Evolutionary conservation across 2,329 filamentous ascomycete genomes (phyloP).

Genomic region (Dactylella cylindrospora): DNA sequence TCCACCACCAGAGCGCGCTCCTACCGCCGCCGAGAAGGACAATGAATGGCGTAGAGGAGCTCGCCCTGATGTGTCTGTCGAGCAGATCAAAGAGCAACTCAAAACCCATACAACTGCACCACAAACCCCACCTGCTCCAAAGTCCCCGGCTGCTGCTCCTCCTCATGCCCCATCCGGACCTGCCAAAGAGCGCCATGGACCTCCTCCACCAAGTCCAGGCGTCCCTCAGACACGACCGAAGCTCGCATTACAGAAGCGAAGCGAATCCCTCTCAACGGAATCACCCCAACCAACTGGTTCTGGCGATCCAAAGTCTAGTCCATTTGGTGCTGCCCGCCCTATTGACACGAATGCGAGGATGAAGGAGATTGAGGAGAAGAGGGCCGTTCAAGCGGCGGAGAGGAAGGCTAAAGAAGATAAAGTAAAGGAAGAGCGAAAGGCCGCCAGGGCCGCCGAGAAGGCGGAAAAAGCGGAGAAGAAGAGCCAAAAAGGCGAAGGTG

Average conservation of each 20-base stretch:
- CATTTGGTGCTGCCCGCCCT: slow-evolving; percentile 88
- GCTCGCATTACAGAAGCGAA: slow-evolving; percentile 84
- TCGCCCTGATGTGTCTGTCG: slow-evolving; percentile 68
- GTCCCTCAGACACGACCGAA: slow-evolving; percentile 70
- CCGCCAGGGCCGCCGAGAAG: slow-evolving; percentile 66
- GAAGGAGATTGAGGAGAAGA: slow-evolving; percentile 86
- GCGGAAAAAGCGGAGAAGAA: slow-evolving; percentile 61
- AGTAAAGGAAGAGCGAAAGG: slow-evolving; percentile 62
- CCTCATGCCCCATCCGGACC: slow-evolving; percentile 66
- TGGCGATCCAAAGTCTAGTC: slow-evolving; percentile 77
- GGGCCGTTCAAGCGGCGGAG: slow-evolving; percentile 82
- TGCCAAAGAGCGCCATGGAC: slow-evolving; percentile 56
- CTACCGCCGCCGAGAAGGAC: slow-evolving; percentile 87
- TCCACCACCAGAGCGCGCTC: slow-evolving; percentile 65
- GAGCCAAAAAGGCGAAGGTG: slow-evolving; percentile 52
- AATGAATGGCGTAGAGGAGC: slow-evolving; percentile 91
- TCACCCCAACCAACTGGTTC: slow-evolving; percentile 55
- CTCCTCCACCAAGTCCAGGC: slow-evolving; percentile 56
- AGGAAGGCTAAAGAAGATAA: slow-evolving; percentile 68
- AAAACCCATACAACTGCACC: slow-evolving; percentile 3
- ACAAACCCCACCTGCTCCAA: slow-evolving; percentile 53
- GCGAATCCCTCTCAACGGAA: slow-evolving; percentile 61
- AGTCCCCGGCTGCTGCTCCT: slow-evolving; percentile 62
- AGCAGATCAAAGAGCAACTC: slow-evolving; percentile 47
- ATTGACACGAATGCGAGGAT: slow-evolving; percentile 91